Percentiles rank a stretch among this genome's conserved stretches.
Evolutionary conservation across 306 rosid species (phyloP).

Genomic region (Ziziphus jujuba): DNA sequence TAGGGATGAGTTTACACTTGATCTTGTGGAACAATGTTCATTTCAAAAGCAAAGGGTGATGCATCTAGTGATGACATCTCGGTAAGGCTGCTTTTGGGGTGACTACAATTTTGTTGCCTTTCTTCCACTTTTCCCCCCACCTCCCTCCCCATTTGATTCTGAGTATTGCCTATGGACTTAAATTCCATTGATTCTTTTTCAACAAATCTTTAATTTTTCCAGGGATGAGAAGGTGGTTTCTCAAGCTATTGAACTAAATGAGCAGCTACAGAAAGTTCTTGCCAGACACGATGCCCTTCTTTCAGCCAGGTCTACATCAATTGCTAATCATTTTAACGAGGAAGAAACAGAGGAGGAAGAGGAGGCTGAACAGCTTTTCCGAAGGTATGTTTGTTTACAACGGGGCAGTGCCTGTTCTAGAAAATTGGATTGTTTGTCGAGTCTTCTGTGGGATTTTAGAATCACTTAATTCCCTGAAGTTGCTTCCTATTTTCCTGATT

Average conservation of each 20-base stretch:
- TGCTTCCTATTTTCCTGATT: conserved; percentile 7
- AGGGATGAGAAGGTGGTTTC: conserved; percentile 80
- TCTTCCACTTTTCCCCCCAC: background rate
- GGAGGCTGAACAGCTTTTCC: conserved; percentile 83
- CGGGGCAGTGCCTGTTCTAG: background rate
- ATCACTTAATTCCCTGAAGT: background rate
- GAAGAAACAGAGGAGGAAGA: conserved; percentile 82
- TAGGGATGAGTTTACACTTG: conserved; percentile 91
- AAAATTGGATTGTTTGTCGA: background rate
- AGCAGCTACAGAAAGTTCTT: conserved; percentile 84
- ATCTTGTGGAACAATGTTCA: conserved; percentile 95
- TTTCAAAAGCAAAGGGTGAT: conserved; percentile 91
- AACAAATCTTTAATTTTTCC: conserved; percentile 11
- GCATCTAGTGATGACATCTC: conserved; percentile 94
- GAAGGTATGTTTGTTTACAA: conserved; percentile 48
- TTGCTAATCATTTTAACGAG: conserved; percentile 35
- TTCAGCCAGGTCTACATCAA: conserved; percentile 51
- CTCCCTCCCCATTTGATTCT: too few species aligned
- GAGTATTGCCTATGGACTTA: background rate
- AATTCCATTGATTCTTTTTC: conserved; percentile 13
- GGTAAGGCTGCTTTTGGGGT: conserved; percentile 51
- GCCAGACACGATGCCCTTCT: conserved; percentile 81
- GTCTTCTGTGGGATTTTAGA: background rate
- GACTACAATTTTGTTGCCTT: background rate
- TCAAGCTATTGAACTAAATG: conserved; percentile 83